Base-by-base conservation (phyloP, 768 basidiomycete genomes). In the Leccinum uliginosum region DNA sequence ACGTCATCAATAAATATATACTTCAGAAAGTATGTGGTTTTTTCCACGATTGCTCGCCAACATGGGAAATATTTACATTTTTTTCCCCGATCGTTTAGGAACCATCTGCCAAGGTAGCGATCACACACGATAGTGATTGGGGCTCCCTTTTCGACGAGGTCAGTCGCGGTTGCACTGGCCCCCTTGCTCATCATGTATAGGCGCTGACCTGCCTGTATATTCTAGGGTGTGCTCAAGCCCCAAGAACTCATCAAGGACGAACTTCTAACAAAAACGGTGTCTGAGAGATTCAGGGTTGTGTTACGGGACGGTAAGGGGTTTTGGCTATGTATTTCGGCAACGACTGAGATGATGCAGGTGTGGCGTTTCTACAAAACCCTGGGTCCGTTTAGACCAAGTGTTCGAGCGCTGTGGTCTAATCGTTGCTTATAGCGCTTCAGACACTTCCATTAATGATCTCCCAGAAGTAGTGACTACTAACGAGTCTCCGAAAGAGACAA, bases 101-200 rank as follows among this genome's bases (percentile, higher is more conserved):
- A 45, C 62, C 67, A 15, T 59, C 60, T 15, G 67, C 67, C 10
- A 60, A 56, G 24, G 62, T 67, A 32, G 67, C 65, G 3, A 62
- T 67, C 14, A 67, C 65, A 3, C 64, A 67, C n/a, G 67, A 67
- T 27, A 55, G 32, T 21, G 60, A 48, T 34, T 69, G 67, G 68
- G 56, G 59, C 12, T 57, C 50, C 2, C 24, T 68, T 15, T 64
- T 67, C 1, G 61, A 58, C 15, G 56, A 53, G 52, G 65, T 59
- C 19, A 11, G 60, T 59, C 40, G 11, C n/a, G 14, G 3, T 17
- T 34, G 30, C 10, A 9, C 38, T n/a, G 38, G 35, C 8, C 3
- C n/a, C 9, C 4, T 38, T 38, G n/a, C n/a, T 38, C n/a, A 17
- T 17, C 35, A 2, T n/a, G 9, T 10, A 10, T 27, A 26, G 10